Conservation (phyloP, 2,329 filamentous ascomycete species). For the Xylaria sp. region DNA sequence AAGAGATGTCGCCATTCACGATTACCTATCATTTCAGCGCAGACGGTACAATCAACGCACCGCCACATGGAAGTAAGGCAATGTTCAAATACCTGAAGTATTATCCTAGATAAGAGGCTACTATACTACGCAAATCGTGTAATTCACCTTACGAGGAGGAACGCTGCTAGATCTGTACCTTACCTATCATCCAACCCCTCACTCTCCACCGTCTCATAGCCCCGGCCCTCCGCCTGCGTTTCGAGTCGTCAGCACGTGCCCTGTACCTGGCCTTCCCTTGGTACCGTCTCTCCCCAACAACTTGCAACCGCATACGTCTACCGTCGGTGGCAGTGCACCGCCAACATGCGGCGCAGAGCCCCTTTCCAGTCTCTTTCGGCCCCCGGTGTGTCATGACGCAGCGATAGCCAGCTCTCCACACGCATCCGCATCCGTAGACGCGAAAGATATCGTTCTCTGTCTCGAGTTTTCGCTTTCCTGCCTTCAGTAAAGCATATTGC, state of each 20-base stretch:
- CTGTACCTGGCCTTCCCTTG: not conserved
- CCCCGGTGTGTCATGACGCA: not conserved
- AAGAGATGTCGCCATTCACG: not conserved
- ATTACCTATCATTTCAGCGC: not conserved
- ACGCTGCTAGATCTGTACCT: not conserved
- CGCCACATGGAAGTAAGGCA: not conserved
- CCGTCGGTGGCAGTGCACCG: slow-evolving; percentile 5
- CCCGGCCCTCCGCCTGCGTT: not conserved
- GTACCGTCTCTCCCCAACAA: not conserved
- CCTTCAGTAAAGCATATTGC: slow-evolving; percentile 17
- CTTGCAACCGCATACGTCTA: not conserved
- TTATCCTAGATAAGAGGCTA: not conserved
- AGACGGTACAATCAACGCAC: not conserved
- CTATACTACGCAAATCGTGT: not conserved
- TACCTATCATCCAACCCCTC: slow-evolving; percentile 5
- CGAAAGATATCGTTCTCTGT: not conserved
- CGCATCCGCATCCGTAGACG: slow-evolving; percentile 19
- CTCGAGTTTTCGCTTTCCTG: not conserved
- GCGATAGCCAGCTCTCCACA: not conserved
- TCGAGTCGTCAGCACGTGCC: not conserved
- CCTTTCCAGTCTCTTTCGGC: not conserved
- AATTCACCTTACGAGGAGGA: not conserved
- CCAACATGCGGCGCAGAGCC: slow-evolving; percentile 16
- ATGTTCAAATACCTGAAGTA: not conserved
- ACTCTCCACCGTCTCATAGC: slow-evolving; percentile 11